These are phyloP conservation scores for Xylaria acuta DNA, from an alignment of 495 filamentous ascomycete genomes.

Conservation along the genomic window DNA sequence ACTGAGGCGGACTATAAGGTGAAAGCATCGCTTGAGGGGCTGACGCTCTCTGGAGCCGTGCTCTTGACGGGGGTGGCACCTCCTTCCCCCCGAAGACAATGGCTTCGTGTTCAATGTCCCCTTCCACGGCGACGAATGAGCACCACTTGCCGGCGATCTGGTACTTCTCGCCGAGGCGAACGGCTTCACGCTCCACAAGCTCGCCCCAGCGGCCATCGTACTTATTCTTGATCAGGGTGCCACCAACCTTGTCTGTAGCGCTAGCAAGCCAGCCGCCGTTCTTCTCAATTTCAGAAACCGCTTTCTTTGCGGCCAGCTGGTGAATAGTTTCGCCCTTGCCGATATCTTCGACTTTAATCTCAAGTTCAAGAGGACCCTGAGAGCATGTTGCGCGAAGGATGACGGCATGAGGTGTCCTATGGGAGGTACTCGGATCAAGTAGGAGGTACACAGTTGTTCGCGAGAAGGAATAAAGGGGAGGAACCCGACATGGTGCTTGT, in stretches of 20 bases:
- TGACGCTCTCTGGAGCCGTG: background rate
- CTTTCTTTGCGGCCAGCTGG: slow-evolving; percentile 71
- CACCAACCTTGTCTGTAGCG: slow-evolving; percentile 49
- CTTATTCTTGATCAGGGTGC: slow-evolving; percentile 54
- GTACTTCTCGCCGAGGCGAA: slow-evolving; percentile 66
- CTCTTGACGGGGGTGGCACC: background rate
- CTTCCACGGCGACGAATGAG: slow-evolving; percentile 71
- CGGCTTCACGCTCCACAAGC: slow-evolving; percentile 66
- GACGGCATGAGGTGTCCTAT: slow-evolving; percentile 59
- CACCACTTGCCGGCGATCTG: slow-evolving; percentile 72
- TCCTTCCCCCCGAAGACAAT: background rate
- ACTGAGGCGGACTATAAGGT: no score
- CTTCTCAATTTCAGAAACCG: slow-evolving; percentile 71
- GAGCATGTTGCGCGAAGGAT: slow-evolving; percentile 60
- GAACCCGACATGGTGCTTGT: slow-evolving; percentile 67
- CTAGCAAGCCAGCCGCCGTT: slow-evolving; percentile 68
- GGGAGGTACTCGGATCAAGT: slow-evolving; percentile 54
- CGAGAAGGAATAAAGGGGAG: slow-evolving; percentile 67
- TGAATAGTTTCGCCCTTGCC: slow-evolving; percentile 68
- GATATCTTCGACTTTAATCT: slow-evolving; percentile 46
- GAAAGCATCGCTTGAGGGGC: background rate
- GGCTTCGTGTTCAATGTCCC: slow-evolving; percentile 35
- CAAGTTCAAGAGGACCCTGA: slow-evolving; percentile 63
- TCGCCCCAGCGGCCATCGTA: slow-evolving; percentile 56
- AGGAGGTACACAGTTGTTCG: slow-evolving; percentile 69